Evolutionary conservation across 1,284 basidiomycete species (phyloP).

Genomic region (Veloporphyrellus conicus): DNA sequence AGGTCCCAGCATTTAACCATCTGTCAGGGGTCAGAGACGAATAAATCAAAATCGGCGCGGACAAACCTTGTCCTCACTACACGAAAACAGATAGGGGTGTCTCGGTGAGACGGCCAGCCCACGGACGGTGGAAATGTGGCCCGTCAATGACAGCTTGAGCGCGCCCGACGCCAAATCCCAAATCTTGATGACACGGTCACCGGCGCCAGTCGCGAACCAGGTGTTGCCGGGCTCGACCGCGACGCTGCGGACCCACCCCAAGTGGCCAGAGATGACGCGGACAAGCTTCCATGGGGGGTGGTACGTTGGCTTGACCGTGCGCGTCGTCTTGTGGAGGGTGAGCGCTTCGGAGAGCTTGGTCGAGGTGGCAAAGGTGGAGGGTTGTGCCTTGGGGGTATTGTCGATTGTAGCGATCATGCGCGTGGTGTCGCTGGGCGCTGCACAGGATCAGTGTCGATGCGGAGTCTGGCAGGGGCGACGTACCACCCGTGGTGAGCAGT

Average conservation of each 20-base stretch:
- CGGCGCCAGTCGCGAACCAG: conserved; percentile 98
- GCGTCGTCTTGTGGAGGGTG: conserved; percentile 83
- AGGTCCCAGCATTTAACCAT: conserved; percentile 99
- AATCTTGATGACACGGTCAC: conserved; percentile 98
- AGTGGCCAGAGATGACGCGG: conserved; percentile 95
- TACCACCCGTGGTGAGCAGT: conserved; percentile 70
- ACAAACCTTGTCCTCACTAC: conserved; percentile 91
- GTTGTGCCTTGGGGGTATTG: conserved; percentile 57
- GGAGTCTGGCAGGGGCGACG: neutral
- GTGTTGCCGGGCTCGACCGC: conserved; percentile 97
- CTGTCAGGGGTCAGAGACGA: conserved; percentile 36
- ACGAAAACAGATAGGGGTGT: conserved; percentile 97
- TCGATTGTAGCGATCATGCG: conserved; percentile 68
- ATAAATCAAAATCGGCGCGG: neutral
- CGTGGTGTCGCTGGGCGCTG: conserved; percentile 49
- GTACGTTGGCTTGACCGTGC: conserved; percentile 90
- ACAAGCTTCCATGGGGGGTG: conserved; percentile 96
- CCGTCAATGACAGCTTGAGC: conserved; percentile 91
- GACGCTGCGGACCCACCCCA: conserved; percentile 96
- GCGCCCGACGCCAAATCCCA: conserved; percentile 97
- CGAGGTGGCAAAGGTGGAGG: conserved; percentile 63
- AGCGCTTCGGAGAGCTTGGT: conserved; percentile 79
- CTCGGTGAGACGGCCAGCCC: conserved; percentile 88
- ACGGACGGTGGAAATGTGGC: conserved; percentile 95
- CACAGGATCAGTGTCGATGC: neutral